Evolutionary conservation across 352 stramenopile species (phyloP).

Genomic region (Phytophthora niederhauseri): DNA sequence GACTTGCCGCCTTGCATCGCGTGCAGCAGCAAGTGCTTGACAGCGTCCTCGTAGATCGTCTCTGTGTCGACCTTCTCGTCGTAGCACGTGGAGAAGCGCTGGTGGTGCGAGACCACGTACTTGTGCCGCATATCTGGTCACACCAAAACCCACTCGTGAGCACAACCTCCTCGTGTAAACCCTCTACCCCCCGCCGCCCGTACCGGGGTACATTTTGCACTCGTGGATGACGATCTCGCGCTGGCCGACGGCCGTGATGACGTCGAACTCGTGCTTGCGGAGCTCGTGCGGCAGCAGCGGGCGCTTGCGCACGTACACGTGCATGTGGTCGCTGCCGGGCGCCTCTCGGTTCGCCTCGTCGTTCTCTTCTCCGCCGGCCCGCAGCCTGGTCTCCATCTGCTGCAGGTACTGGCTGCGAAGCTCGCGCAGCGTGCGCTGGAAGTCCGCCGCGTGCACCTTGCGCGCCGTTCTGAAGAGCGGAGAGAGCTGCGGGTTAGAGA

Average conservation of each 20-base stretch:
- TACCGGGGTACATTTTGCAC: slow-evolving; percentile 88
- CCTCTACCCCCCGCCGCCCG: background rate
- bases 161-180: background rate
- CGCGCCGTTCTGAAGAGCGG: slow-evolving; percentile 53
- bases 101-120: slow-evolving; percentile 79
- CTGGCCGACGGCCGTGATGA: slow-evolving; percentile 71
- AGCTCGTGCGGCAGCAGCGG: slow-evolving; percentile 88
- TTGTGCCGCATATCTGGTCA: slow-evolving; percentile 87
- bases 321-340: slow-evolving; percentile 61
- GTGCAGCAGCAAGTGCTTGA: slow-evolving; percentile 71
- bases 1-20: slow-evolving; percentile 67
- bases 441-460: slow-evolving; percentile 65
- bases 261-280: slow-evolving; percentile 87
- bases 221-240: slow-evolving; percentile 87
- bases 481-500: background rate
- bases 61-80: slow-evolving; percentile 77
- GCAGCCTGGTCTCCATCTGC: slow-evolving; percentile 18
- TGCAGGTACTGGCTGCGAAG: slow-evolving; percentile 52
- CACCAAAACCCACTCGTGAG: slow-evolving; percentile 4
- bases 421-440: slow-evolving; percentile 52
- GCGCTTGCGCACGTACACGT: slow-evolving; percentile 89
- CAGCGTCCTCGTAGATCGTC: slow-evolving; percentile 72
- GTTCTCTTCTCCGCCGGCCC: background rate
- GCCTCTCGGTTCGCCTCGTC: slow-evolving; percentile 6
- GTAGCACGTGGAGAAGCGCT: slow-evolving; percentile 81